phyloP scores from a whole-genome alignment of 805 yeast genomes.

The Hanseniaspora valbyensis region DNA sequence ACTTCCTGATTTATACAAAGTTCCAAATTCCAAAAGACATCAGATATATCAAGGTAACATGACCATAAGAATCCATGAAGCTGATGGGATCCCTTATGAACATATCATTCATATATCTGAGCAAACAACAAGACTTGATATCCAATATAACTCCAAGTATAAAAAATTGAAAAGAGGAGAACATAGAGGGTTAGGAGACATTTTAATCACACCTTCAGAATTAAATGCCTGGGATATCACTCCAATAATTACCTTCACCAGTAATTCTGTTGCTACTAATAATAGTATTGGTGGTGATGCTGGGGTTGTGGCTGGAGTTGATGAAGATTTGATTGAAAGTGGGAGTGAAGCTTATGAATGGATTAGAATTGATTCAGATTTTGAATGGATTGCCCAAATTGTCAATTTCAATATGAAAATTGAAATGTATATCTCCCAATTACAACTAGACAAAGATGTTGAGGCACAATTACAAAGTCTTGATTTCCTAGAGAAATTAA shows the following conservation, averaged over 20 bases:
- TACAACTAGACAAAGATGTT: slow-evolving; percentile 89
- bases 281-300: slow-evolving; percentile 17
- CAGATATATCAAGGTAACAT: slow-evolving; percentile 77
- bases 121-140: slow-evolving; percentile 72
- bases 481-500: slow-evolving; percentile 49
- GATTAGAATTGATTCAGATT: slow-evolving; percentile 95
- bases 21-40: slow-evolving; percentile 25
- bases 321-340: slow-evolving; percentile 22
- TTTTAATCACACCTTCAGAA: slow-evolving; percentile 24
- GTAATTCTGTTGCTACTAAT: slow-evolving; percentile 14
- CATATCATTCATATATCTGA: slow-evolving; percentile 90
- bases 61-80: slow-evolving; percentile 94
- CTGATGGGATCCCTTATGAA: slow-evolving; percentile 97
- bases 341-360: slow-evolving; percentile 81
- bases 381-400: slow-evolving; percentile 85
- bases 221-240: slow-evolving; percentile 19
- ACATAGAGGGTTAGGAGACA: slow-evolving; percentile 26
- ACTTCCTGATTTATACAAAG: slow-evolving; percentile 29
- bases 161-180: slow-evolving; percentile 54
- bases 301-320: slow-evolving; percentile 22
- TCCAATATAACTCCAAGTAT: slow-evolving; percentile 89
- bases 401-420: slow-evolving; percentile 73
- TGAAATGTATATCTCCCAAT: slow-evolving; percentile 86
- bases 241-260: slow-evolving; percentile 1
- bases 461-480: slow-evolving; percentile 89